Percentiles rank a stretch among this genome's conserved stretches.
Evolutionary conservation across 768 basidiomycete species (phyloP).

Genomic region (Dentipellis sp.): DNA sequence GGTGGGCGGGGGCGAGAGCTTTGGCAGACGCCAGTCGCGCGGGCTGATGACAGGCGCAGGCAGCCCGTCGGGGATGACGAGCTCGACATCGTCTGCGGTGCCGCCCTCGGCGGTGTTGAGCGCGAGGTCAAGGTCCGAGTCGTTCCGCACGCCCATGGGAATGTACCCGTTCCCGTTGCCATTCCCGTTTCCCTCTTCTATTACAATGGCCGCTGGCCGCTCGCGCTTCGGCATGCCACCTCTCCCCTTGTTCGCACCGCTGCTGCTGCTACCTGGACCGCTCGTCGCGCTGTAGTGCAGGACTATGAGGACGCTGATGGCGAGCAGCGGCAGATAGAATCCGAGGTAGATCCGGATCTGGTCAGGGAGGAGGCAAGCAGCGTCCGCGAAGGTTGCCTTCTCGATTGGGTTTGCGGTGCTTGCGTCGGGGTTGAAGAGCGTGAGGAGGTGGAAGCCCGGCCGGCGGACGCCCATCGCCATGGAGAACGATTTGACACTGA

Average conservation of each 20-base stretch:
- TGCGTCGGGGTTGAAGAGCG: slow-evolving; percentile 33
- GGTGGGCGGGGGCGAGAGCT: no score
- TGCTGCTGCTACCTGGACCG: no score
- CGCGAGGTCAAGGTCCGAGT: background rate
- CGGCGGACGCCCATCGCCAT: slow-evolving; percentile 79
- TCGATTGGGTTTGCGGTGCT: slow-evolving; percentile 27
- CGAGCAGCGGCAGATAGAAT: slow-evolving; percentile 59
- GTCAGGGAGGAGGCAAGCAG: slow-evolving; percentile 75
- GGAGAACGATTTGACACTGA: slow-evolving; percentile 84
- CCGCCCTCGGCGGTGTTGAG: no score
- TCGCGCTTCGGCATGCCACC: background rate
- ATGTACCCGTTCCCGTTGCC: no score
- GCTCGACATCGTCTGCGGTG: background rate
- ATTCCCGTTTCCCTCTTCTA: no score
- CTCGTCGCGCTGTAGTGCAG: slow-evolving; percentile 10
- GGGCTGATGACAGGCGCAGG: background rate
- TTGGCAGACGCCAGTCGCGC: background rate
- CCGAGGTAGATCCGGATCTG: slow-evolving; percentile 71
- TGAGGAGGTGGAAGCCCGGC: slow-evolving; percentile 88
- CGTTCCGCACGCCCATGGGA: background rate
- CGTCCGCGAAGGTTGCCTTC: slow-evolving; percentile 36
- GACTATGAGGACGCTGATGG: slow-evolving; percentile 48
- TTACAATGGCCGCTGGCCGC: no score
- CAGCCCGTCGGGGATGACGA: background rate
- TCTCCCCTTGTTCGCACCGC: no score